Evolutionary conservation across 805 yeast genomes (phyloP).

Genomic region (Komagataella populi): DNA sequence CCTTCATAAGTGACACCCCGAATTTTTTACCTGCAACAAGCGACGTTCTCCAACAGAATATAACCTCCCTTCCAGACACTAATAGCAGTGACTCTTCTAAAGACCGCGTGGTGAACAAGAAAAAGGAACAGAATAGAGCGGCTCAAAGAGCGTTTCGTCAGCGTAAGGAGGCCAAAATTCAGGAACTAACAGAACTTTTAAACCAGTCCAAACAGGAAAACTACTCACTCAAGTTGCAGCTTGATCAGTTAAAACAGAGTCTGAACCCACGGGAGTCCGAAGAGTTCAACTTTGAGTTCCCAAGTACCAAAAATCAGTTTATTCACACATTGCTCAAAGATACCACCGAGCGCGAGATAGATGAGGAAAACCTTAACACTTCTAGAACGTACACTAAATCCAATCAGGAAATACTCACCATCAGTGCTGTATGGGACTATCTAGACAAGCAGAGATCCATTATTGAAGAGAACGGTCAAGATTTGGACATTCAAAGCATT

Average conservation of each 20-base stretch:
- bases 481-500: slow-evolving; percentile 42
- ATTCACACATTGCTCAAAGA: slow-evolving; percentile 1
- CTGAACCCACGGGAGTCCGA: slow-evolving; percentile 3
- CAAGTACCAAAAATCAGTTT: slow-evolving; percentile 4
- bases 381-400: slow-evolving; percentile 13
- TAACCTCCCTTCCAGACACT: background rate
- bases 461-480: slow-evolving; percentile 24
- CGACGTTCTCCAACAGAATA: background rate
- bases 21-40: background rate
- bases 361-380: background rate
- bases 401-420: slow-evolving; percentile 42
- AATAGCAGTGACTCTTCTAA: background rate
- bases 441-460: slow-evolving; percentile 32
- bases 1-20: background rate
- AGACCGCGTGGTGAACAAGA: background rate
- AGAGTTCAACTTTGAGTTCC: slow-evolving; percentile 3
- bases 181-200: slow-evolving; percentile 51
- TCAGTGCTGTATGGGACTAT: slow-evolving; percentile 80
- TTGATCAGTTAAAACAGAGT: slow-evolving; percentile 26
- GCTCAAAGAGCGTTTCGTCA: slow-evolving; percentile 84
- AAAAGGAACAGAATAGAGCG: slow-evolving; percentile 68
- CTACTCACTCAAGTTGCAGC: slow-evolving; percentile 23
- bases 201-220: slow-evolving; percentile 35
- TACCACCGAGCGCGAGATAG: slow-evolving; percentile 1
- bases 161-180: slow-evolving; percentile 59